A percentile compares a stretch with the other conserved stretches of the same genome.
phyloP scores from a whole-genome alignment of 768 basidiomycete genomes.

The Rubroboletus pulcherrimus region DNA sequence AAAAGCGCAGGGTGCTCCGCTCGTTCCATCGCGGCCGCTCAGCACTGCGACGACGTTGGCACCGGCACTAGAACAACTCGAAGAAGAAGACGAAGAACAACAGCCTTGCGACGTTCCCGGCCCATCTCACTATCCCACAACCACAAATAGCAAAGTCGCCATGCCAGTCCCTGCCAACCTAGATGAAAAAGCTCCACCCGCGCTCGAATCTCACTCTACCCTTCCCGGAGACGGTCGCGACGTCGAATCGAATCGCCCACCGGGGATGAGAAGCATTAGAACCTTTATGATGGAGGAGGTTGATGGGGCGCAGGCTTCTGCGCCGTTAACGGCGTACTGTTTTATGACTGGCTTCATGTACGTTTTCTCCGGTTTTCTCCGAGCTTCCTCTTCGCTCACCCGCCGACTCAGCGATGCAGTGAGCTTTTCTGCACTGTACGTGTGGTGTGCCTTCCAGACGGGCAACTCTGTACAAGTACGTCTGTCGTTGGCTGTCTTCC shows the following conservation, averaged over 20 bases:
- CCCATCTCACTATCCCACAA: background rate
- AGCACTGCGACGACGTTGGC: constrained; percentile 4
- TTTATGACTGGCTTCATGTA: constrained; percentile 82
- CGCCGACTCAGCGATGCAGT: constrained; percentile 52
- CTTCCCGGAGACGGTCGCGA: constrained; percentile 4
- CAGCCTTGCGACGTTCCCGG: background rate
- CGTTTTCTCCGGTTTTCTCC: constrained; percentile 22
- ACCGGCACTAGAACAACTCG: constrained; percentile 10
- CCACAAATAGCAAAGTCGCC: background rate
- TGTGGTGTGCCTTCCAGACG: constrained; percentile 87
- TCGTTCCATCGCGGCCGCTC: constrained; percentile 10
- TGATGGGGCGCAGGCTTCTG: constrained; percentile 34
- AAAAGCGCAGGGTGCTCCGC: constrained; percentile 12
- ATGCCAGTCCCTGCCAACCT: background rate
- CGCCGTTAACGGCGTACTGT: constrained; percentile 60
- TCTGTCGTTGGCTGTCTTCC: background rate
- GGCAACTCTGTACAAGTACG: constrained; percentile 68
- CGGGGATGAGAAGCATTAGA: constrained; percentile 9
- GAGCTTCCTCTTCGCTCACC: background rate
- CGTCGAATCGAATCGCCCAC: constrained; percentile 8
- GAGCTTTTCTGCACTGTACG: constrained; percentile 73
- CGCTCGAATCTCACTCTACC: background rate
- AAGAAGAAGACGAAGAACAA: background rate
- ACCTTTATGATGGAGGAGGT: constrained; percentile 22
- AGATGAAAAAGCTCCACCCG: background rate